These are phyloP conservation scores for Turnera subulata DNA, from an alignment of 345 rosid genomes.

Conservation along the genomic window DNA sequence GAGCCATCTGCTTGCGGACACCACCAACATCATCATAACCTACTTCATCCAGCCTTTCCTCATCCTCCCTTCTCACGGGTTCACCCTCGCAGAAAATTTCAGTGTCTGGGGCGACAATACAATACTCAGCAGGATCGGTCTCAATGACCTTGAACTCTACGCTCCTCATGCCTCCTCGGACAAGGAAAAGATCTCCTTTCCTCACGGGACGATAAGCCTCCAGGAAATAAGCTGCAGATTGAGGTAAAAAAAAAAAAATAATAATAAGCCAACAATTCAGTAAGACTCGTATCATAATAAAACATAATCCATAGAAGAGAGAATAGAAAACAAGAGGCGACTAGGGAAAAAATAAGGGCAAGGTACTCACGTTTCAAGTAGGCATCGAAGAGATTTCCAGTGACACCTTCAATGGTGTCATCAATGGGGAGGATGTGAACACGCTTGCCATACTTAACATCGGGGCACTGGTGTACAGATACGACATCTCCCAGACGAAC, in stretches of 20 bases:
- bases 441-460: slow-evolving; percentile 65
- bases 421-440: slow-evolving; percentile 67
- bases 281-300: no score
- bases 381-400: slow-evolving; percentile 58
- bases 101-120: slow-evolving; percentile 72
- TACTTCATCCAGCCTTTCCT: slow-evolving; percentile 60
- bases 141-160: slow-evolving; percentile 62
- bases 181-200: slow-evolving; percentile 64
- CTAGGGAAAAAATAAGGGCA: not conserved
- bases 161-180: slow-evolving; percentile 72
- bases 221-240: slow-evolving; percentile 51
- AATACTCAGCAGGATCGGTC: slow-evolving; percentile 55
- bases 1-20: slow-evolving; percentile 71
- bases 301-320: not conserved
- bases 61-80: slow-evolving; percentile 63
- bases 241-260: no score
- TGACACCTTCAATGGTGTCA: slow-evolving; percentile 65
- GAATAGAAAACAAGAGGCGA: not conserved
- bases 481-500: slow-evolving; percentile 70
- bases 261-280: no score
- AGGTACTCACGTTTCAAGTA: slow-evolving; percentile 55
- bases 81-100: slow-evolving; percentile 75
- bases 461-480: slow-evolving; percentile 64
- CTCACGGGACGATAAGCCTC: slow-evolving; percentile 67
- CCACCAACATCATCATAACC: slow-evolving; percentile 85